Evolutionary conservation across 108 stramenopile genomes (phyloP), one percentile per base, ranked within the genome.

Genomic region (Nitzschia palea): DNA sequence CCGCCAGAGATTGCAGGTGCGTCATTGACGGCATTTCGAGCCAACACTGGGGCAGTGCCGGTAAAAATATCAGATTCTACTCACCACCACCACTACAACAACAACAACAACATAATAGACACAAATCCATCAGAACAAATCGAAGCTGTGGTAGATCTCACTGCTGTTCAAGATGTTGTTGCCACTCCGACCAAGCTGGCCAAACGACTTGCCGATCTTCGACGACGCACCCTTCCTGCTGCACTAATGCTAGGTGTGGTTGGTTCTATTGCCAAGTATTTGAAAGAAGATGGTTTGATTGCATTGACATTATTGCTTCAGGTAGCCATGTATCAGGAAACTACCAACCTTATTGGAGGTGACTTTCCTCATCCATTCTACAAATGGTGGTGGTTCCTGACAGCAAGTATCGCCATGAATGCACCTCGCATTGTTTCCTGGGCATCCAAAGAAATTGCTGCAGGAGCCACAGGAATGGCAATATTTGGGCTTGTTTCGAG

Each of bases 351-450:
- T 3, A 73, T 89, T 4, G 80, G 77, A n/a, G 67, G 63, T 33
- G 56, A 51, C 42, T 33, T 64, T 47, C 55, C 31, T 55, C 52
- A 54, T 37, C 28, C 42, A 8, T 26, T 72, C 14, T 35, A 22
- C 25, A 86, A 89, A 40, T 89, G 83, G 80, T 89, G 80, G 83
- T 86, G 83, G 85, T 89, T 86, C 65, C 58, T 62, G 9, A 82
- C 87, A 25, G 73, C 57, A 3, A 64, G 33, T 0, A 28, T 65
- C n/a, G 72, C 55, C 8, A 36, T 37, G 44, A 50, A 65, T 62
- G 72, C 47, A 27, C 72, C 72, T 12, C 26, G 65, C 14, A 12
- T 73, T 4, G 72, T 37, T 30, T 70, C 60, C 53, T 80, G 71
- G 48, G 47, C 47, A 8, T 50, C 36, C 67, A 73, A 20, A 70